Evolutionary conservation across 108 stramenopile species (phyloP).

Genomic region (Mayamaea pseudoterrestris): DNA sequence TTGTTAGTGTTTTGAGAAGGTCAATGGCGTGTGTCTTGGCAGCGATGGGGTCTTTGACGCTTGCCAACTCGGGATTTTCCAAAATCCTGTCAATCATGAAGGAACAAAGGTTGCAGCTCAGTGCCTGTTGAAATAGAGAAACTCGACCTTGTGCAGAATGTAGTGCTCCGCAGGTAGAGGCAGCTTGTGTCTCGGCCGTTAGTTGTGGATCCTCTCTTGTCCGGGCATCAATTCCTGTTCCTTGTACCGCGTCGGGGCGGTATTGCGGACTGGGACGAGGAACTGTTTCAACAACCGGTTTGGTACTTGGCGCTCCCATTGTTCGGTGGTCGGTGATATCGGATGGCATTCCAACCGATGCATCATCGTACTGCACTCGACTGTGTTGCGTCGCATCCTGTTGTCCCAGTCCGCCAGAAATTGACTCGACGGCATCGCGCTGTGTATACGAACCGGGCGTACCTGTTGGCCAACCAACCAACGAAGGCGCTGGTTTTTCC

Average conservation of each 20-base stretch:
- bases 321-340: too few species aligned
- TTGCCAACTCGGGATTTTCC: slow-evolving; percentile 25
- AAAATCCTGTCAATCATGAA: slow-evolving; percentile 37
- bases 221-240: slow-evolving; percentile 41
- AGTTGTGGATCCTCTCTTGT: slow-evolving; percentile 26
- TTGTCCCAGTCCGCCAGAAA: too few species aligned
- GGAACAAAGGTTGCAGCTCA: slow-evolving; percentile 23
- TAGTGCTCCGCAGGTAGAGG: slow-evolving; percentile 32
- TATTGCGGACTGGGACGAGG: not conserved
- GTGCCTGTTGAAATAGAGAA: slow-evolving; percentile 30
- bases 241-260: slow-evolving; percentile 8
- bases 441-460: too few species aligned
- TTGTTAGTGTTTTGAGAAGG: slow-evolving; percentile 43
- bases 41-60: slow-evolving; percentile 35
- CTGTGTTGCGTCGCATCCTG: too few species aligned
- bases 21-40: slow-evolving; percentile 49
- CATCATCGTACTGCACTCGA: too few species aligned
- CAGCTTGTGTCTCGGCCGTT: slow-evolving; percentile 24
- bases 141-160: slow-evolving; percentile 35
- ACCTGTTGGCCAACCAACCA: too few species aligned
- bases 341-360: too few species aligned
- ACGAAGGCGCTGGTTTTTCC: too few species aligned
- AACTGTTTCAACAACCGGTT: not conserved
- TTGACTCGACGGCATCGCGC: too few species aligned
- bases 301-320: too few species aligned